Evolutionary conservation across 2,329 filamentous ascomycete genomes (phyloP), one percentile per base, ranked within the genome.

Genomic region (Colletotrichum abscissum): DNA sequence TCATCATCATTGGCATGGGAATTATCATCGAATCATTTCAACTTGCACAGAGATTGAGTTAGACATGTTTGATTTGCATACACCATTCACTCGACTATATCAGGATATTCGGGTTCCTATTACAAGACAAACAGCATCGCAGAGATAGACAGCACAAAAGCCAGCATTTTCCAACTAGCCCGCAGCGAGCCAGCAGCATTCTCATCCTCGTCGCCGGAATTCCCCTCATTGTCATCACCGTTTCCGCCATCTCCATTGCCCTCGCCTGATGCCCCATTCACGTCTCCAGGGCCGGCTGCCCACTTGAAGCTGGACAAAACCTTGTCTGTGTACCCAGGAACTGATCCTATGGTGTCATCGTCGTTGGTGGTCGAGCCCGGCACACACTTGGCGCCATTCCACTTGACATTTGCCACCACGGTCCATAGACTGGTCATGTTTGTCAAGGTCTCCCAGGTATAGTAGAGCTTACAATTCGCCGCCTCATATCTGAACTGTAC

Each of bases 401-500:
- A 75, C 64, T 74, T 74, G 35, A 65, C 78, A 46, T 74, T 77
- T 5, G 82, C 82, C 26, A 84, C 86, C 57, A 82, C 83, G 38
- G 81, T 82, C 91, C 91, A 92, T 42, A 89, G 77, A n/a, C 80
- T 82, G 2, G 83, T 83, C 2, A 88, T 84, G 70, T 90, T 84
- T 4, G 84, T 80, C 42, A 89, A 80, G 80, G 90, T 91, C 2
- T 83, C 79, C 19, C 84, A 78, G 2, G 90, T 91, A 73, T 88
- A 92, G 77, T 87, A 93, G 14, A 92, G 79, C 5, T 90, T 84
- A 75, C 91, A 93, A 75, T 91, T 88, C 1, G 91, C 88, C 1
- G 89, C 86, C 75, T 92, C 88, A 69, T 90, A 89, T 2, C 88
- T 80, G 77, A 92, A 93, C 76, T 93, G 91, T 19, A 88, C 80